These are phyloP conservation scores for Stenogyne calaminthoides DNA, from an alignment of 305 asterid genomes.

Conservation along the genomic window DNA sequence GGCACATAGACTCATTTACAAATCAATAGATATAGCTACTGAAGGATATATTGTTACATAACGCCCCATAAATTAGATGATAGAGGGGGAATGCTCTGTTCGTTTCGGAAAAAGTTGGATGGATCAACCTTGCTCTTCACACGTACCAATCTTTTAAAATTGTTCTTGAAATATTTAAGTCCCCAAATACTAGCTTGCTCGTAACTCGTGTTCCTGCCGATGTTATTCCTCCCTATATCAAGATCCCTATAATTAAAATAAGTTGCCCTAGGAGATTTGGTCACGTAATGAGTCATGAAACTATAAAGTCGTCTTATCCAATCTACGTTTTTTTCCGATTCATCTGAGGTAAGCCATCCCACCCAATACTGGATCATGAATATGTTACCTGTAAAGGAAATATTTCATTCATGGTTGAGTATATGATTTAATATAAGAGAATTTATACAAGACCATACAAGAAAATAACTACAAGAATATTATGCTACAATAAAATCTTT, in stretches of 20 bases:
- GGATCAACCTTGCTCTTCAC: slow-evolving; percentile 40
- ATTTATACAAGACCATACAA: too few species aligned
- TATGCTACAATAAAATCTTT: too few species aligned
- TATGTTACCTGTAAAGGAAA: background rate
- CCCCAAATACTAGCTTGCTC: slow-evolving; percentile 24
- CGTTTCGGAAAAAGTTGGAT: slow-evolving; percentile 10
- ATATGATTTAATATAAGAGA: too few species aligned
- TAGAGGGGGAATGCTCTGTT: slow-evolving; percentile 25
- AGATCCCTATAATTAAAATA: background rate
- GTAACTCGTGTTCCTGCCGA: slow-evolving; percentile 12
- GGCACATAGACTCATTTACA: too few species aligned
- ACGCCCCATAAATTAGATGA: background rate
- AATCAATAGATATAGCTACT: too few species aligned
- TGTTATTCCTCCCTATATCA: background rate
- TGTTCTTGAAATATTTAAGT: slow-evolving; percentile 7
- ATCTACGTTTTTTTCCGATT: background rate
- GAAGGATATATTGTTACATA: background rate
- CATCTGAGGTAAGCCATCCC: slow-evolving; percentile 1
- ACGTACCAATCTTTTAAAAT: slow-evolving; percentile 23
- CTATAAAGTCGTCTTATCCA: background rate
- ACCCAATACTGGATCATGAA: slow-evolving; percentile 27
- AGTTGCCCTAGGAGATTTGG: background rate
- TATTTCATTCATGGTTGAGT: too few species aligned
- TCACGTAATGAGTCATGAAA: background rate
- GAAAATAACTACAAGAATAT: too few species aligned